phyloP scores from a whole-genome alignment of 108 stramenopile species.

The Cyclotella baltica region DNA sequence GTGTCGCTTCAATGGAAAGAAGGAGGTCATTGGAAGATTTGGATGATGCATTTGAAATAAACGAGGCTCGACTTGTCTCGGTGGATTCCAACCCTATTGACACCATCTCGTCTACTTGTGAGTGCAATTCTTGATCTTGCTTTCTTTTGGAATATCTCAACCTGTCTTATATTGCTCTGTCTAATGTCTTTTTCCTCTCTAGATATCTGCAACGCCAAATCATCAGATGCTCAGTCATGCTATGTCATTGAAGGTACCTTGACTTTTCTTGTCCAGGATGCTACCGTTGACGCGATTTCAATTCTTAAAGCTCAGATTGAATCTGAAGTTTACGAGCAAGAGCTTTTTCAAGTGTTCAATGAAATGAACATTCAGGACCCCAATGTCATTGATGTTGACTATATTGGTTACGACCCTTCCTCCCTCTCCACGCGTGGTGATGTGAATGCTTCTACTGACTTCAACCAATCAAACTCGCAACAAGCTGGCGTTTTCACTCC shows the following conservation, averaged over 20 bases:
- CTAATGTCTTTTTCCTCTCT: neutral
- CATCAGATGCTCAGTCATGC: neutral
- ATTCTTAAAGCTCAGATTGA: neutral
- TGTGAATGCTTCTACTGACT: neutral
- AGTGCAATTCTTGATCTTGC: constrained; percentile 1
- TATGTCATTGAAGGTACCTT: constrained; percentile 18
- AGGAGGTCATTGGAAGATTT: constrained; percentile 8
- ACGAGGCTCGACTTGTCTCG: constrained; percentile 15
- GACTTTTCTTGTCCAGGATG: neutral
- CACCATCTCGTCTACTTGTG: constrained; percentile 15
- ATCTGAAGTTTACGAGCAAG: neutral
- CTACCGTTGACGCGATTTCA: neutral
- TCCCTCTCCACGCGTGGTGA: constrained; percentile 5
- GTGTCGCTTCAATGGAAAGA: neutral
- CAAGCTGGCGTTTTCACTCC: neutral
- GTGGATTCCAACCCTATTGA: constrained; percentile 30
- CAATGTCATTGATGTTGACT: constrained; percentile 7
- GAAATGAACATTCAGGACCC: neutral
- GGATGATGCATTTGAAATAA: neutral
- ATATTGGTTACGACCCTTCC: constrained; percentile 5
- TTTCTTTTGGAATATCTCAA: neutral
- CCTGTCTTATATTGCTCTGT: neutral
- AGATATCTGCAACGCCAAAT: constrained; percentile 22
- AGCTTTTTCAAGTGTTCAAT: neutral
- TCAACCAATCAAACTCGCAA: neutral